phyloP scores from a whole-genome alignment of 164 flowering plant species.

The Vitis labrusca region DNA sequence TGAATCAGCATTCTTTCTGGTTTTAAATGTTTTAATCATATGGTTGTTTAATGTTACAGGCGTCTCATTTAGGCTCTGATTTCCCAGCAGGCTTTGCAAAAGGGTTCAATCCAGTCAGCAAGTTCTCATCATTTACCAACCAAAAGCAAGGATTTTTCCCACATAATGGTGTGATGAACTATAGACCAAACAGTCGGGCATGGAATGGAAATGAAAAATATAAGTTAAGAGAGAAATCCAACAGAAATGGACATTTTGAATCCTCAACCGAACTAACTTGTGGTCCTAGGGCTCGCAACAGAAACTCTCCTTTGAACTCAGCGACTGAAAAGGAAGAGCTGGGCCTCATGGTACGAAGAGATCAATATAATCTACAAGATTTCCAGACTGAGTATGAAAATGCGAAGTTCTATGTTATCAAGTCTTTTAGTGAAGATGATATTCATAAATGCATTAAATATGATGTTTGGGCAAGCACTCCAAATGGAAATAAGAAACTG shows the following conservation, averaged over 20 bases:
- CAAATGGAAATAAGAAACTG: slow-evolving; percentile 76
- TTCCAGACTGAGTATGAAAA: slow-evolving; percentile 55
- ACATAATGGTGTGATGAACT: slow-evolving; percentile 26
- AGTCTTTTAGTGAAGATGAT: slow-evolving; percentile 85
- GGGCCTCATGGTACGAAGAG: slow-evolving; percentile 33
- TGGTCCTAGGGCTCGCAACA: slow-evolving; percentile 62
- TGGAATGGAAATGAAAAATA: slow-evolving; percentile 36
- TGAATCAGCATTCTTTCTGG: neutral
- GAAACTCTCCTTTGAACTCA: slow-evolving; percentile 15
- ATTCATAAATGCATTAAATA: slow-evolving; percentile 79
- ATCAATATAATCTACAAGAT: slow-evolving; percentile 58
- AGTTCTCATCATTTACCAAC: slow-evolving; percentile 29
- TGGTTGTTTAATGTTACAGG: slow-evolving; percentile 20
- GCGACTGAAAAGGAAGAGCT: slow-evolving; percentile 30
- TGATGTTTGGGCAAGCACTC: slow-evolving; percentile 88
- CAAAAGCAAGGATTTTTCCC: slow-evolving; percentile 29
- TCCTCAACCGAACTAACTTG: slow-evolving; percentile 39
- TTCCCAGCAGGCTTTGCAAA: slow-evolving; percentile 22
- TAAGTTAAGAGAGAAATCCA: slow-evolving; percentile 25
- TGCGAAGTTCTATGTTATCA: slow-evolving; percentile 82
- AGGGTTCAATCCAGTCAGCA: slow-evolving; percentile 26
- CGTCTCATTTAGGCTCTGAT: slow-evolving; percentile 24
- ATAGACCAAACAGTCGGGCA: slow-evolving; percentile 20
- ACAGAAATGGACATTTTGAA: slow-evolving; percentile 28
- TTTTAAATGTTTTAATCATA: slow-evolving; percentile 1